A percentile compares a stretch with the other conserved stretches of the same genome.
Conservation (phyloP, 164 flowering plant genomes). For the Vitis rotundifolia region DNA sequence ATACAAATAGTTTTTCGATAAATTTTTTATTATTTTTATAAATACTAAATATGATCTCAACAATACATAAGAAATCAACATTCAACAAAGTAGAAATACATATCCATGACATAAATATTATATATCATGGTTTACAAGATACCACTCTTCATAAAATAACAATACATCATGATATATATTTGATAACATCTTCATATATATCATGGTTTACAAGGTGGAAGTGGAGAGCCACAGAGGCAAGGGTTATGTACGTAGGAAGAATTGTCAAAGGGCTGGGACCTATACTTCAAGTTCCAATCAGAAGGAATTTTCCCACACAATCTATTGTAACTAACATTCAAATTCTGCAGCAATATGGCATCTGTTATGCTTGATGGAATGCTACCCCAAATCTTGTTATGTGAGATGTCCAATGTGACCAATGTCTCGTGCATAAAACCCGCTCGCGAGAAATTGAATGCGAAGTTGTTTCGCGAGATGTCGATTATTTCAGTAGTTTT, state of each 20-base stretch:
- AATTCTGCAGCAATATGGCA: conserved; percentile 5
- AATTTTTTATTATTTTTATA: no score
- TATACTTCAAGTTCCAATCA: conserved; percentile 10
- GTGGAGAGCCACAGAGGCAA: conserved; percentile 4
- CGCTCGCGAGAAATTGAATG: conserved; percentile 8
- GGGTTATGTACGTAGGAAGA: conserved; percentile 3
- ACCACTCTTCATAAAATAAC: no score
- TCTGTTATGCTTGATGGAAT: conserved; percentile 8
- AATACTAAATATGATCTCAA: no score
- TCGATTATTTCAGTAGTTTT: not conserved
- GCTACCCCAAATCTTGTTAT: conserved; percentile 10
- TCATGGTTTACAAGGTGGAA: conserved; percentile 2
- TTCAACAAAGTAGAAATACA: no score
- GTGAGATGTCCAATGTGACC: conserved; percentile 13
- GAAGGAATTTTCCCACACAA: conserved; percentile 13
- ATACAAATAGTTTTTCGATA: no score
- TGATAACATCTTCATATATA: no score
- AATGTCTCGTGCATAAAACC: conserved; percentile 4
- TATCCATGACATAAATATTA: no score
- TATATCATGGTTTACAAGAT: no score
- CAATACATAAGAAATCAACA: no score
- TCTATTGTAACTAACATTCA: conserved; percentile 15
- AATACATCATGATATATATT: no score
- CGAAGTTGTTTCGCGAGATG: conserved; percentile 11
- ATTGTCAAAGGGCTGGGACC: conserved; percentile 6